Evolutionary conservation across 768 basidiomycete species (phyloP).

Genomic region (Omphalotus guepiniiformis): DNA sequence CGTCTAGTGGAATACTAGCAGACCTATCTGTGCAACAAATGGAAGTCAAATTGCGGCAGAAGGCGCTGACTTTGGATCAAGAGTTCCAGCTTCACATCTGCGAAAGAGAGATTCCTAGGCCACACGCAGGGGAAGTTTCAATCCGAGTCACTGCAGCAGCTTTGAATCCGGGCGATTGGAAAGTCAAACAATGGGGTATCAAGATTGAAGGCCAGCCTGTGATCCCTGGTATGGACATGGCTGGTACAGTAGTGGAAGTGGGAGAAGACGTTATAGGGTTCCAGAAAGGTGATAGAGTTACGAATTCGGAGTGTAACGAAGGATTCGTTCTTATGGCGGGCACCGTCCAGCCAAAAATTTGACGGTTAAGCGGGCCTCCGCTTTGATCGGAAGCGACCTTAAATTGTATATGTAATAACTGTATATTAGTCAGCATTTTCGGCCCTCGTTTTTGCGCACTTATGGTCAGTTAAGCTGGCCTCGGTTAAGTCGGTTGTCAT

Average conservation of each 20-base stretch:
- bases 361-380: too few relatives aligned
- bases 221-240: conserved; percentile 30
- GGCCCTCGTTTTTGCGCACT: too few relatives aligned
- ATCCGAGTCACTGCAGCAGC: conserved; percentile 23
- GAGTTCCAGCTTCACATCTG: not conserved
- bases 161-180: conserved; percentile 32
- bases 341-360: too few relatives aligned
- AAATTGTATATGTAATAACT: too few relatives aligned
- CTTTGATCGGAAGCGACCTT: too few relatives aligned
- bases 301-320: too few relatives aligned
- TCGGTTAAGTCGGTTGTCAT: too few relatives aligned
- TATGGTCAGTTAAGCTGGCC: too few relatives aligned
- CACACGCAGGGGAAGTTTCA: conserved; percentile 21
- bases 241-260: conserved; percentile 34
- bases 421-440: too few relatives aligned
- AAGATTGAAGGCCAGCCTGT: conserved; percentile 25
- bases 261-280: conserved; percentile 35
- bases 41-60: not conserved
- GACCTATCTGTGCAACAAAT: too few relatives aligned
- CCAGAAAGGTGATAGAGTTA: conserved; percentile 32
- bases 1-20: too few relatives aligned
- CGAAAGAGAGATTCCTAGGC: conserved; percentile 11
- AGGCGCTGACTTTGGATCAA: not conserved
- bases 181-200: conserved; percentile 20
- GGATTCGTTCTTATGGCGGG: too few relatives aligned